Evolutionary conservation across 2,329 filamentous ascomycete genomes (phyloP).

Genomic region (Xylariaceae sp.): DNA sequence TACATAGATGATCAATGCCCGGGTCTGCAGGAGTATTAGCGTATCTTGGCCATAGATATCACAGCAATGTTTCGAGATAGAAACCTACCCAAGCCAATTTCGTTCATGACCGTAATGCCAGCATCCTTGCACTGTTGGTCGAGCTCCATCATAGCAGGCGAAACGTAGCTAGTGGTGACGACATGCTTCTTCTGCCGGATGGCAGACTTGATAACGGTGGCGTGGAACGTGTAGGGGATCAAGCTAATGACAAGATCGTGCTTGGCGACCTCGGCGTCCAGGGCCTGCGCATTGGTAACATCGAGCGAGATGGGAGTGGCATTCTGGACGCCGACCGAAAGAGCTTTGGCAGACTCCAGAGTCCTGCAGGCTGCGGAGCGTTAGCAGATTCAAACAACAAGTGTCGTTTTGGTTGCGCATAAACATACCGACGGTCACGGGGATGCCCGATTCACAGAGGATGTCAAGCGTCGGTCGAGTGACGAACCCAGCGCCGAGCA

Average conservation of each 20-base stretch:
- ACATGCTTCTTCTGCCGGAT: conserved; percentile 96
- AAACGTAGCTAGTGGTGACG: conserved; percentile 93
- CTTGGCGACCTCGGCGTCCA: conserved; percentile 82
- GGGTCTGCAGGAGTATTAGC: conserved; percentile 57
- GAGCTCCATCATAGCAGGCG: conserved; percentile 88
- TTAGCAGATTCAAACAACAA: neutral
- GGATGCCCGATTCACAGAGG: conserved; percentile 63
- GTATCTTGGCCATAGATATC: neutral
- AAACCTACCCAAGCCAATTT: conserved; percentile 73
- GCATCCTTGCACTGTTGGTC: conserved; percentile 83
- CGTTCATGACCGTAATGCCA: conserved; percentile 97
- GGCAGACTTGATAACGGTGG: conserved; percentile 87
- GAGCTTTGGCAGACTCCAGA: conserved; percentile 75
- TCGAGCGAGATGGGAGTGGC: conserved; percentile 82
- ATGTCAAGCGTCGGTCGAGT: conserved; percentile 67
- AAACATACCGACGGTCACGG: conserved; percentile 67
- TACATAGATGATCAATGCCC: conserved; percentile 68
- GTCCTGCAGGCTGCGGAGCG: conserved; percentile 74
- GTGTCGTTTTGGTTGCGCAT: neutral
- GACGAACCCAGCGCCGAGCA: conserved; percentile 55
- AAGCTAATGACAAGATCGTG: conserved; percentile 79
- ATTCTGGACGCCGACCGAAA: conserved; percentile 74
- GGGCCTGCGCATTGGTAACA: conserved; percentile 74
- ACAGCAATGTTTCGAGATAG: neutral
- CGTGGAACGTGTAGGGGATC: conserved; percentile 93